A percentile compares a stretch with the other conserved stretches of the same genome.
These are phyloP conservation scores for Eucalyptus pauciflora DNA, from an alignment of 345 rosid genomes.

Conservation along the genomic window DNA sequence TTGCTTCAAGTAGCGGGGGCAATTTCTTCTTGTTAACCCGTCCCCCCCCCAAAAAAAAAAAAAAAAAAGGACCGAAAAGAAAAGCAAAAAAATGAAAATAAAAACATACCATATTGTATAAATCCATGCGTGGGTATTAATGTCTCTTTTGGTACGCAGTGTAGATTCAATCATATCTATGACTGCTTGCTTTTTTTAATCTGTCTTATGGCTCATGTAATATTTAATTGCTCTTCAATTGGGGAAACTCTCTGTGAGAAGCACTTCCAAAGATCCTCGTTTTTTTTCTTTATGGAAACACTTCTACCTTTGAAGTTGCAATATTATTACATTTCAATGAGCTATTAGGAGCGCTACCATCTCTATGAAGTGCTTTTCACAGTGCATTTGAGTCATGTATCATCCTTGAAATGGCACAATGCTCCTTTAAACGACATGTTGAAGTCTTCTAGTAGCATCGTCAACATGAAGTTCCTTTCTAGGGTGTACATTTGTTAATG, in stretches of 20 bases:
- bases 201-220: not conserved
- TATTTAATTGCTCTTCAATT: not conserved
- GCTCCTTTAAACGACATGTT: not conserved
- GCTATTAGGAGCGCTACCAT: not conserved
- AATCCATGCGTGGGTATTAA: not conserved
- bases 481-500: not conserved
- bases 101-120: not conserved
- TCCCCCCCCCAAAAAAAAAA: no score
- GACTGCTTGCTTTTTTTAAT: not conserved
- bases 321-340: not conserved
- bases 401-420: not conserved
- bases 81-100: no score
- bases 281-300: not conserved
- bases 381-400: not conserved
- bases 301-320: not conserved
- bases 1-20: not conserved
- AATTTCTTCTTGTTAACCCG: no score
- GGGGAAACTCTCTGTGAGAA: not conserved
- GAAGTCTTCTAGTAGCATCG: not conserved
- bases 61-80: no score
- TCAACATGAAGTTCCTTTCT: not conserved
- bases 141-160: not conserved
- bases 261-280: not conserved
- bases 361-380: not conserved
- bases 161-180: not conserved